A percentile compares a stretch with the other conserved stretches of the same genome.
These are phyloP conservation scores for Tulasnella sp. DNA, from an alignment of 768 basidiomycete species.

Conservation along the genomic window DNA sequence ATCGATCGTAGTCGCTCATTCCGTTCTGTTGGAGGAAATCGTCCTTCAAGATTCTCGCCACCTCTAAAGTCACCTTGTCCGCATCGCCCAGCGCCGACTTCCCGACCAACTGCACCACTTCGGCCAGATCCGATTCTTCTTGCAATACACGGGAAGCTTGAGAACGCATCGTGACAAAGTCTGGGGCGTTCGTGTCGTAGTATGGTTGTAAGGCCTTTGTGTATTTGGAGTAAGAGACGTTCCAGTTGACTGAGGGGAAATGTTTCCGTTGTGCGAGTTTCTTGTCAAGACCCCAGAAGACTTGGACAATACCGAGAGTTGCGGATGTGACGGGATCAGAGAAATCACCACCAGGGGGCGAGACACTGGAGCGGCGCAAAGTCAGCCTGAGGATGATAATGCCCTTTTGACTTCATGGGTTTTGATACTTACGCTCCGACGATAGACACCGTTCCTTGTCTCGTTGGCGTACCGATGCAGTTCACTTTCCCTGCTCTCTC, in stretches of 20 bases:
- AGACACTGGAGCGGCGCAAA: conserved; percentile 72
- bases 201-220: conserved; percentile 85
- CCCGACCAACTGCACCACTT: conserved; percentile 98
- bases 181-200: conserved; percentile 75
- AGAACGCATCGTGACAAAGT: conserved; percentile 88
- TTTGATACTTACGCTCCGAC: conserved; percentile 96
- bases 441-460: conserved; percentile 92
- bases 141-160: conserved; percentile 95
- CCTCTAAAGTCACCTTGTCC: conserved; percentile 97
- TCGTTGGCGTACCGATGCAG: conserved; percentile 77
- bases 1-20: conserved; percentile 95
- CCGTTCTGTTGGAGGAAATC: conserved; percentile 98
- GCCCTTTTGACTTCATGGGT: too few relatives aligned
- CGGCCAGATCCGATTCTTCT: conserved; percentile 96
- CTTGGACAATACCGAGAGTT: conserved; percentile 96
- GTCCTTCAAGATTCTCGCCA: conserved; percentile 94
- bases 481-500: conserved; percentile 95
- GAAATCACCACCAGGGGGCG: conserved; percentile 98
- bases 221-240: conserved; percentile 98
- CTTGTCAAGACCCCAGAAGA: conserved; percentile 99
- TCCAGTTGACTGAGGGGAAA: conserved; percentile 99
- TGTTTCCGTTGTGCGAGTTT: conserved; percentile 97
- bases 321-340: conserved; percentile 97
- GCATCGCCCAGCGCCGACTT: conserved; percentile 94
- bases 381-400: conserved; percentile 16